Conservation (phyloP, 441 rosid species). For the Croton laevigatus region DNA sequence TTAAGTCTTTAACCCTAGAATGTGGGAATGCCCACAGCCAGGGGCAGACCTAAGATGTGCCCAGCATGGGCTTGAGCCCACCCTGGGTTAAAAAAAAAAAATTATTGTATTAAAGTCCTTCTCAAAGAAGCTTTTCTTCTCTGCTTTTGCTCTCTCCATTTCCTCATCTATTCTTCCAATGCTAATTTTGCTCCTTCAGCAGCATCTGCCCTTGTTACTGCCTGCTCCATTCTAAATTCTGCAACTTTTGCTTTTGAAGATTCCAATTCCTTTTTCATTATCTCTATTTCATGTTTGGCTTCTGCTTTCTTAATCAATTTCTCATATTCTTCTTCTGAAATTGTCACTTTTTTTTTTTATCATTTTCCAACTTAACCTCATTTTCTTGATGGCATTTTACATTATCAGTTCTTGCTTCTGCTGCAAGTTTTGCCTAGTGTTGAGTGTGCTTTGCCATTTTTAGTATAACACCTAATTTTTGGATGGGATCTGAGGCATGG, state of each 20-base stretch:
- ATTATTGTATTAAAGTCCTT: too few species aligned
- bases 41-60: too few species aligned
- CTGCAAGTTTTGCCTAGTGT: constrained; percentile 30
- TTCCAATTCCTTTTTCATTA: constrained; percentile 39
- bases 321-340: constrained; percentile 36
- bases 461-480: too few species aligned
- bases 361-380: constrained; percentile 21
- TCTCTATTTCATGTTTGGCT: constrained; percentile 25
- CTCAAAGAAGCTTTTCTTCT: constrained; percentile 47
- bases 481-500: too few species aligned
- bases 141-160: constrained; percentile 40
- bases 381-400: constrained; percentile 22
- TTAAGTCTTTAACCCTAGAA: constrained; percentile 13
- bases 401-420: constrained; percentile 33
- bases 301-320: constrained; percentile 25
- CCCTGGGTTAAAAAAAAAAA: too few species aligned
- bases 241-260: constrained; percentile 29
- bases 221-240: constrained; percentile 52
- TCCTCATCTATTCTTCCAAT: constrained; percentile 43
- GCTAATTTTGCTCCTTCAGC: constrained; percentile 48
- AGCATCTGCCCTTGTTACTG: constrained; percentile 44
- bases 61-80: too few species aligned
- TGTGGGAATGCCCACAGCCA: constrained; percentile 16
- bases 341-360: constrained; percentile 17
- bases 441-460: too few species aligned